phyloP scores from a whole-genome alignment of 495 filamentous ascomycete genomes.

The Penicillium robsamsonii region DNA sequence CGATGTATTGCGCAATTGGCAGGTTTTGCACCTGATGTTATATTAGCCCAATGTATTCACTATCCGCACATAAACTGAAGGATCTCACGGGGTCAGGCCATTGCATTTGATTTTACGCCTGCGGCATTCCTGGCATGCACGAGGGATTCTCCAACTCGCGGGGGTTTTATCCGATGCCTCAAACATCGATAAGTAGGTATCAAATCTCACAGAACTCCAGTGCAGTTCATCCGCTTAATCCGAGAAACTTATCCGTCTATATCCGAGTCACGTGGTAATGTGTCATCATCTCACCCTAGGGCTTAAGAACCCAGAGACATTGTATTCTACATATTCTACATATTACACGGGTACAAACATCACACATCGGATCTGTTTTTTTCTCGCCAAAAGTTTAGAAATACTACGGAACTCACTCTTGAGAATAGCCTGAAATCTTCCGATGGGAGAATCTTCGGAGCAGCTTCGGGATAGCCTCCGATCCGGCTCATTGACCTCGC shows the following conservation, averaged over 20 bases:
- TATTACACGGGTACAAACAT: no score
- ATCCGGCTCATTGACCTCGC: neutral
- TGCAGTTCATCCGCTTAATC: conserved; percentile 19
- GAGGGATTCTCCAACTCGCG: conserved; percentile 39
- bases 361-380: no score
- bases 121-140: conserved; percentile 46
- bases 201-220: neutral
- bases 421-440: neutral
- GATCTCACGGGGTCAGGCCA: conserved; percentile 35
- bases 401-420: neutral
- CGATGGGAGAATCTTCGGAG: neutral
- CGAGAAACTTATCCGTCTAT: conserved; percentile 21
- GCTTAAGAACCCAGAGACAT: no score
- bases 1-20: conserved; percentile 32
- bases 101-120: conserved; percentile 48
- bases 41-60: neutral
- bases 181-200: conserved; percentile 27
- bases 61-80: neutral
- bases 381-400: no score
- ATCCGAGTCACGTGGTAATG: conserved; percentile 24
- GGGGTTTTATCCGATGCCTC: conserved; percentile 23
- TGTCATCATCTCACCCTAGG: neutral
- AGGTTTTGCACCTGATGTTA: conserved; percentile 37
- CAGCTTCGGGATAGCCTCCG: neutral
- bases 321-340: no score